Percentiles rank a stretch among this genome's conserved stretches.
These are phyloP conservation scores for Areca catechu DNA, from an alignment of 176 grass and related monocot genomes.

Conservation along the genomic window DNA sequence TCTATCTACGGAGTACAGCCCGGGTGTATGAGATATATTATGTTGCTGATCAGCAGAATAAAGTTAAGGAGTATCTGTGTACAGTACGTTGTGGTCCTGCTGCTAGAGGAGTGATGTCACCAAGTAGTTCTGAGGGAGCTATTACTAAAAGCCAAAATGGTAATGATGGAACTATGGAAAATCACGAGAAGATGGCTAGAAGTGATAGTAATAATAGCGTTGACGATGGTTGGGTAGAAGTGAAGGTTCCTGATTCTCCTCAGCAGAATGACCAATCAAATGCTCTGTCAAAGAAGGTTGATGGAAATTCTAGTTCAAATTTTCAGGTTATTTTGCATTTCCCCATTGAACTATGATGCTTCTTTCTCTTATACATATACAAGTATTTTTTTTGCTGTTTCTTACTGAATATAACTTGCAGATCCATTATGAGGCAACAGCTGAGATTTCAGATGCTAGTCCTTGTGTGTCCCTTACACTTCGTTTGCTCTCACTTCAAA, in stretches of 20 bases:
- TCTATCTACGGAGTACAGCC: conserved; percentile 72
- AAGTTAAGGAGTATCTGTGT: conserved; percentile 69
- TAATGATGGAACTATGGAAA: conserved; percentile 24
- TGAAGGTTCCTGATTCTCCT: conserved; percentile 44
- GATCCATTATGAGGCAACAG: conserved; percentile 91
- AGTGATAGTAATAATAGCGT: conserved; percentile 37
- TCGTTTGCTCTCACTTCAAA: conserved; percentile 73
- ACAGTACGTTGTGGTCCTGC: conserved; percentile 64
- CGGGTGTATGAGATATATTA: conserved; percentile 87
- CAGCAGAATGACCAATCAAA: conserved; percentile 12
- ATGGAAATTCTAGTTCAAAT: conserved; percentile 21
- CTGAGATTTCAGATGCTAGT: conserved; percentile 74
- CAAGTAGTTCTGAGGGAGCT: conserved; percentile 25
- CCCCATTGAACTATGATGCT: no score
- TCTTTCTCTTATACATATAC: no score
- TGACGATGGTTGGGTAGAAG: conserved; percentile 90
- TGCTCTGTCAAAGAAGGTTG: conserved; percentile 22
- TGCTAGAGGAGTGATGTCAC: conserved; percentile 25
- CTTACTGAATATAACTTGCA: conserved; percentile 25
- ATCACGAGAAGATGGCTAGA: conserved; percentile 32
- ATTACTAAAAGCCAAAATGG: conserved; percentile 23
- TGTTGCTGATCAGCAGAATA: conserved; percentile 28
- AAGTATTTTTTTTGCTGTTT: conserved; percentile 2
- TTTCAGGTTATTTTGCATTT: conserved; percentile 20
- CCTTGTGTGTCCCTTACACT: conserved; percentile 65